Base-by-base conservation (phyloP, 1,284 basidiomycete species). In the Moesziomyces antarcticus region DNA sequence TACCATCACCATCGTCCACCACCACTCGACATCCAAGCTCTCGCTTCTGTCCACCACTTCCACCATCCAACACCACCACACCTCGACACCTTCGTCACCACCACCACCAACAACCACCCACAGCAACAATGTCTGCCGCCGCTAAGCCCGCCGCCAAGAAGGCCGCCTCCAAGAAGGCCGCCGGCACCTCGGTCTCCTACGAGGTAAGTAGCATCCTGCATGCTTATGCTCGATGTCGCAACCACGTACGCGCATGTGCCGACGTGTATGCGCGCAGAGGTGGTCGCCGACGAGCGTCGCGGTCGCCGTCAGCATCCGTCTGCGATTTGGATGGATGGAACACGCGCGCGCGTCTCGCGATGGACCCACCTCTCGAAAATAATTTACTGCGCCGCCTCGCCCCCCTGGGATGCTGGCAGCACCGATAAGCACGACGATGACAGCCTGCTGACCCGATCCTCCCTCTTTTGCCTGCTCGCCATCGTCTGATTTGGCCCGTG, bases 91-190 rank as follows among this genome's bases (percentile, higher is more conserved):
- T 59, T 69, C 66, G 55, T 63, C 49, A 40, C 47, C 52, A 43
- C 44, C 24, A 9, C 44, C 60, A 27, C 41, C 21, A 51, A 6
- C 56, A 45, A 74, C 57, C 61, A 4, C 41, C 60, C 35, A 42
- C 22, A 51, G 10, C 56, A 49, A 74, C 57, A 62, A 74, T 74
- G 72, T 74, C 72, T 56, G 72, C 72, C 67, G 63, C 66, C 56
- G 67, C 72, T 40, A 74, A 74, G 72, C 72, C 72, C 67, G 56
- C 59, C 56, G 72, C 67, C 67, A 74, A 74, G 72, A 78, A 77
- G 75, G 70, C 75, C 63, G 68, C 69, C 66, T 46, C 73, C 51
- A 78, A 78, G 76, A 75, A 75, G 70, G 60, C 71, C 55, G 58
- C 66, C 54, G 56, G 61, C 24, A 63, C 70, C 56, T 53, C 56